Evolutionary conservation across 257 asterid genomes (phyloP).

Genomic region (Ilex aquifolium): DNA sequence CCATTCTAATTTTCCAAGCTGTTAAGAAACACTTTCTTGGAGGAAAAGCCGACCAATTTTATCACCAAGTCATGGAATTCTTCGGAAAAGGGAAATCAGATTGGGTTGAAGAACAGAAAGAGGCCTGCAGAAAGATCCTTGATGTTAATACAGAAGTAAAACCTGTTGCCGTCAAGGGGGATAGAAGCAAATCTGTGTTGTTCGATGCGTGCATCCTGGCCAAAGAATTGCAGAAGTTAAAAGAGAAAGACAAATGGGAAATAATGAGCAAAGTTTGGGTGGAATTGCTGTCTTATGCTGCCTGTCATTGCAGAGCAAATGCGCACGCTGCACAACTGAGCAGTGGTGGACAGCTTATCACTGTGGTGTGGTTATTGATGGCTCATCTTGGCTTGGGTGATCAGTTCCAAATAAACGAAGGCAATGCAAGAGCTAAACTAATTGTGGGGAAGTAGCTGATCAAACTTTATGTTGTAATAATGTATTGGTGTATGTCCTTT

Average conservation of each 20-base stretch:
- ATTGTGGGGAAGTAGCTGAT: constrained; percentile 20
- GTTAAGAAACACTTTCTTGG: neutral
- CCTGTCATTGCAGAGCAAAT: constrained; percentile 25
- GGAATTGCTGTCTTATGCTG: constrained; percentile 34
- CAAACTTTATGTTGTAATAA: no score
- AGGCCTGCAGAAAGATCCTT: constrained; percentile 17
- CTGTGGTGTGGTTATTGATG: constrained; percentile 39
- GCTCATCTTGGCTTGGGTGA: constrained; percentile 37
- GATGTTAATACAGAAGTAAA: constrained; percentile 30
- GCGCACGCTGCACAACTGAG: constrained; percentile 28
- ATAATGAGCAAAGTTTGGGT: constrained; percentile 38
- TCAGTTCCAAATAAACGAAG: constrained; percentile 23
- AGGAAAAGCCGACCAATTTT: neutral
- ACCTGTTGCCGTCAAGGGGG: constrained; percentile 42
- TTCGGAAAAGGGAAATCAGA: constrained; percentile 6
- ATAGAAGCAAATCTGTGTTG: constrained; percentile 46
- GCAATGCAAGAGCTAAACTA: constrained; percentile 23
- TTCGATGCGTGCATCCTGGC: constrained; percentile 49
- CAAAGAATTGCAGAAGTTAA: constrained; percentile 13
- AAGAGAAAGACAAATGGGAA: neutral
- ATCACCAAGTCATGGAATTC: neutral
- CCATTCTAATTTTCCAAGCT: neutral
- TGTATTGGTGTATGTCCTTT: no score
- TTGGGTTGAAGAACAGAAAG: neutral
- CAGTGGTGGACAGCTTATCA: constrained; percentile 39